These are phyloP conservation scores for Dimargaris cristalligena DNA, from an alignment of 192 early-diverging fungal genomes.

Conservation along the genomic window DNA sequence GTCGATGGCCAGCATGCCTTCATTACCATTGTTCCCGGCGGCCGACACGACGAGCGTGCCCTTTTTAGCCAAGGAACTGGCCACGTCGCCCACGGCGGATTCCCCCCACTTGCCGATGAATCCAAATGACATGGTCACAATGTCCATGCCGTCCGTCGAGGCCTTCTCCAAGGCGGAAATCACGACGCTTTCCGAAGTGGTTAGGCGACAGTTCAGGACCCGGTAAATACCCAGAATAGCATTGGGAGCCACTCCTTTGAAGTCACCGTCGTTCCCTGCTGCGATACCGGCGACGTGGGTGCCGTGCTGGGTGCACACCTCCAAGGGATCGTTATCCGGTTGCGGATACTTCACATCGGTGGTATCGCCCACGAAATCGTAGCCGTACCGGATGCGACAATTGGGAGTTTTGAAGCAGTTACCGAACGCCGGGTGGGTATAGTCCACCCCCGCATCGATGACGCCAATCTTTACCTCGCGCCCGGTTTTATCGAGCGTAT, in stretches of 20 bases:
- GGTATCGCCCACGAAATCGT: constrained; percentile 4
- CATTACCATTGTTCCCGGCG: constrained; percentile 57
- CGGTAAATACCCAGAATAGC: constrained; percentile 11
- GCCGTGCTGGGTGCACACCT: constrained; percentile 23
- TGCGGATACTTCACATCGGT: too few species aligned
- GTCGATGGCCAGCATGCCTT: constrained; percentile 34
- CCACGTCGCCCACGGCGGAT: not conserved
- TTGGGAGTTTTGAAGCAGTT: constrained; percentile 22
- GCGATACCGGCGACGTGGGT: constrained; percentile 34
- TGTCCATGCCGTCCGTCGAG: not conserved
- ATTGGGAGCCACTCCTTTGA: constrained; percentile 10
- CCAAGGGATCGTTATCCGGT: constrained; percentile 29
- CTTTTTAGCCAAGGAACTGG: constrained; percentile 16
- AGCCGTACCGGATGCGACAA: constrained; percentile 17
- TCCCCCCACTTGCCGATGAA: not conserved
- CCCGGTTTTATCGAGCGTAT: not conserved
- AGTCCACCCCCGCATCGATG: constrained; percentile 34
- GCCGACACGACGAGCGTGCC: constrained; percentile 46
- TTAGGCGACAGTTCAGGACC: constrained; percentile 8
- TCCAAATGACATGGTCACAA: not conserved
- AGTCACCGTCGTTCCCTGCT: constrained; percentile 13
- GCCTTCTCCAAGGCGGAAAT: not conserved
- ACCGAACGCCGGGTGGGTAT: constrained; percentile 32
- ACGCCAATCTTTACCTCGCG: constrained; percentile 22
- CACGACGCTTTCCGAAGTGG: not conserved